Base-by-base conservation (phyloP, 768 basidiomycete species). In the Psilocybe subaeruginosa region DNA sequence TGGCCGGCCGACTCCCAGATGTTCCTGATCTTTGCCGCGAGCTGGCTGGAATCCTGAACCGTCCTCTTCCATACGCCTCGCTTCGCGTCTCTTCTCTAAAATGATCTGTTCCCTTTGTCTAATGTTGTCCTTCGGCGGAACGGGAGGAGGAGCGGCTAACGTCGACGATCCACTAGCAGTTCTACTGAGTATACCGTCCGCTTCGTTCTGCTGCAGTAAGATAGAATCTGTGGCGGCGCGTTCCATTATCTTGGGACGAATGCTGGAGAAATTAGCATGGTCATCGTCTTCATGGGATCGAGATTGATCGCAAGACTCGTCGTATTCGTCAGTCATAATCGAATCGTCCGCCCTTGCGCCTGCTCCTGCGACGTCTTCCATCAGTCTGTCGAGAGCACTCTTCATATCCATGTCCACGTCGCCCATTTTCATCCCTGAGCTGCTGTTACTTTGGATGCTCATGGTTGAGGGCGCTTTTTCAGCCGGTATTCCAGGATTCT, bases 401-500 rank as follows among this genome's bases (percentile, higher is more conserved):
- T 85, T 84, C 83, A 90, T 89, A 50, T 90, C 89, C 77, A 84
- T 82, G 63, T 84, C 82, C 29, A 88, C 85, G 48, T 82, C 78
- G 6, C 80, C 79, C 69, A 82, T 70, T 12, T 79, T 82, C 67
- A 75, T 79, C 66, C 64, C 70, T 55, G 72, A 73, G 41, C 59
- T 61, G 47, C 60, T 61, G 47, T 68, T 66, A 54, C 68, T 73
- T 33, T 70, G 69, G 19, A 74, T 56, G 59, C 73, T 74, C 12
- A 54, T 54, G 1, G 65, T 47, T 19, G 41, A 60, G 7, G 45
- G 65, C 63, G 8, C 30, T 63, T 61, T 52, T 64, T 56, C 35
- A 54, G 29, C 49, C 37, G 49, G 59, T n/a, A 23, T 9, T 43
- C 31, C 35, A 30, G 55, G 47, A 50, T 51, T 45, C 45, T 61